Evolutionary conservation across 805 yeast genomes (phyloP), one percentile per base, ranked within the genome.

Genomic region (Jamesozyma jinghongensis): DNA sequence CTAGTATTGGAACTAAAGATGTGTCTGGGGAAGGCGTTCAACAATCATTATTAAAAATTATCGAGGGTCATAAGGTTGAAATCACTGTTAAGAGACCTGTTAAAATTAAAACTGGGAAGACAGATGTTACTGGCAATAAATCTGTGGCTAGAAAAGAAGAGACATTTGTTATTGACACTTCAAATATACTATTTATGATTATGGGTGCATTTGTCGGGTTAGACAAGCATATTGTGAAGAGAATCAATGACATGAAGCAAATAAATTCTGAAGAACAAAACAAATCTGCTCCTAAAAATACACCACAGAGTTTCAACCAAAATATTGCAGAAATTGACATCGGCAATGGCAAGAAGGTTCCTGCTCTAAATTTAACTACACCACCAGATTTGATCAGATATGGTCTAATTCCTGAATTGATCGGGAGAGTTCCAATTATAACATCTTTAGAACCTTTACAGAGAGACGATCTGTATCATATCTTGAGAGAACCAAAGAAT

Each of bases 11-110:
- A 3, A 67, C 75, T 0, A 72, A 74, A 45, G 82, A 76, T 53
- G 77, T 76, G 2, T 65, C 79, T 1, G 82, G 82, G 6, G 81
- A 77, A 55, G 81, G 82, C 37, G 81, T 77, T 14, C 82, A 76
- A 48, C 81, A 76, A 49, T 74, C 80, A 0, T 52, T 76, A 12
- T 51, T 76, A 46, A 77, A 77, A 48, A 61, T 76, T 35, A 65
- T 76, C 29, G 82, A 76, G 51, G 82, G 82, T 2, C 70, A 77
- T 16, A 66, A 61, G 11, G 71, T 76, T 2, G 70, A 69, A 40
- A 58, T 71, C n/a, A 66, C 65, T 22, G 69, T 71, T 2, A 69
- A 73, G 51, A 63, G 61, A 38, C 71, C 71, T 3, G 57, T 66
- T 0, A 64, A 61, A 36, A 47, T 42, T 16, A 40, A 59, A 36